Percentiles rank a stretch among this genome's conserved stretches.
phyloP scores from a whole-genome alignment of 139 green algal genomes.

The Auxenochlorella protothecoides region DNA sequence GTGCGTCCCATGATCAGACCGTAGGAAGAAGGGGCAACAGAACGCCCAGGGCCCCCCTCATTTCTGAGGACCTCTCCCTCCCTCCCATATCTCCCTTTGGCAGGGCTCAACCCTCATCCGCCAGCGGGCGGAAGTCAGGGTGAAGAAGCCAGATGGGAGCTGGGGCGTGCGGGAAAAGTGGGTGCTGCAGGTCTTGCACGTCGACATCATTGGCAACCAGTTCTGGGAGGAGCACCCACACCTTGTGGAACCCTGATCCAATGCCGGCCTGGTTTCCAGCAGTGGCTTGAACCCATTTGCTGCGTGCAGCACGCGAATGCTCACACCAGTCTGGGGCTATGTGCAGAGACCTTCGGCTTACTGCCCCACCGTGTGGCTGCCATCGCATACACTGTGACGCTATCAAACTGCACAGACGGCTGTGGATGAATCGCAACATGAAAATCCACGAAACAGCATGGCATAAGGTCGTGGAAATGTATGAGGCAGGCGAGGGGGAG shows the following conservation, averaged over 20 bases:
- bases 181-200: constrained; percentile 44
- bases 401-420: background rate
- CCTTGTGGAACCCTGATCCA: constrained; percentile 27
- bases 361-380: background rate
- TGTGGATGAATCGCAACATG: background rate
- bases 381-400: background rate
- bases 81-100: background rate
- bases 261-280: background rate
- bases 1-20: background rate
- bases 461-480: too few species aligned
- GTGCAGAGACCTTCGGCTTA: background rate
- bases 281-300: background rate
- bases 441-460: too few species aligned
- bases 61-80: background rate
- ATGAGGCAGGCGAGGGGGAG: too few species aligned
- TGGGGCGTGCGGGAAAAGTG: constrained; percentile 29
- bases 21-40: too few species aligned
- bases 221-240: constrained; percentile 71
- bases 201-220: constrained; percentile 73
- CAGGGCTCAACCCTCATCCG: constrained; percentile 56
- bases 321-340: background rate
- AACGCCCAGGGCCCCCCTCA: background rate
- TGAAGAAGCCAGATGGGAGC: constrained; percentile 41
- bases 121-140: constrained; percentile 20
- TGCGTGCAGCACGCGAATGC: background rate